phyloP scores from a whole-genome alignment of 1,284 basidiomycete species.

The Apiotrichum laibachii region DNA sequence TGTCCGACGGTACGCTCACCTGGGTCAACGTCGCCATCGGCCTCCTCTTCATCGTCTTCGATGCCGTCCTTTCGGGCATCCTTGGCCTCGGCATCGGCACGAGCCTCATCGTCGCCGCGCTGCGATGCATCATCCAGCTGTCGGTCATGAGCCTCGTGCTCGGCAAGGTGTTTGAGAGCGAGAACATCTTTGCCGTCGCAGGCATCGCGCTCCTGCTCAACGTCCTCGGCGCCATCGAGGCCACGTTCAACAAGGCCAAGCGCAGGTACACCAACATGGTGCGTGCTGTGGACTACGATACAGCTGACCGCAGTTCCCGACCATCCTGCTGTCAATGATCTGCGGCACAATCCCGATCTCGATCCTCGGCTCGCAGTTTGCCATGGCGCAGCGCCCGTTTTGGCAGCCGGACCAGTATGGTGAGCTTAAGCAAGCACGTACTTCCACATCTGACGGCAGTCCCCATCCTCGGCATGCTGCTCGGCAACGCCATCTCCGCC shows the following conservation, averaged over 20 bases:
- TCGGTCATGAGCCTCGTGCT: constrained; percentile 67
- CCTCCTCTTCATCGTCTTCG: constrained; percentile 63
- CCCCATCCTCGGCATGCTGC: constrained; percentile 82
- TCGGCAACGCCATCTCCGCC: constrained; percentile 71
- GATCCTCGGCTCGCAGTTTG: constrained; percentile 69
- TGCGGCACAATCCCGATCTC: constrained; percentile 75
- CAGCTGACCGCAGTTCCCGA: constrained; percentile 59
- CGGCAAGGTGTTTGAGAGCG: constrained; percentile 68
- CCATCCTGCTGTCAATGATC: constrained; percentile 66
- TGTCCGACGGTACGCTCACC: constrained; percentile 49
- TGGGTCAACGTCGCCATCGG: constrained; percentile 72
- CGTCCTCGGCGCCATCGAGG: constrained; percentile 61
- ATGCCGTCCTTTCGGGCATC: constrained; percentile 58
- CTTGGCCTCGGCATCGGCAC: constrained; percentile 68
- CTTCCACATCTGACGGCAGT: constrained; percentile 54
- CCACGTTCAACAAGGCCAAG: constrained; percentile 69
- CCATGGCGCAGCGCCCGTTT: constrained; percentile 72
- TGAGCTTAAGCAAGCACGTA: constrained; percentile 49
- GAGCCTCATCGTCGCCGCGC: constrained; percentile 65
- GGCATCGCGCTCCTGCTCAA: constrained; percentile 72
- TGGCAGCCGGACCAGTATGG: constrained; percentile 79
- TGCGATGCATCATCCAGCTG: constrained; percentile 73
- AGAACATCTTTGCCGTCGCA: constrained; percentile 69
- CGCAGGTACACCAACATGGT: constrained; percentile 73
- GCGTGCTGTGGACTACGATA: constrained; percentile 11